Percentiles rank a stretch among this genome's conserved stretches.
Evolutionary conservation across 1,139 yeast species (phyloP).

Genomic region (Nakaseomyces glabratus): DNA sequence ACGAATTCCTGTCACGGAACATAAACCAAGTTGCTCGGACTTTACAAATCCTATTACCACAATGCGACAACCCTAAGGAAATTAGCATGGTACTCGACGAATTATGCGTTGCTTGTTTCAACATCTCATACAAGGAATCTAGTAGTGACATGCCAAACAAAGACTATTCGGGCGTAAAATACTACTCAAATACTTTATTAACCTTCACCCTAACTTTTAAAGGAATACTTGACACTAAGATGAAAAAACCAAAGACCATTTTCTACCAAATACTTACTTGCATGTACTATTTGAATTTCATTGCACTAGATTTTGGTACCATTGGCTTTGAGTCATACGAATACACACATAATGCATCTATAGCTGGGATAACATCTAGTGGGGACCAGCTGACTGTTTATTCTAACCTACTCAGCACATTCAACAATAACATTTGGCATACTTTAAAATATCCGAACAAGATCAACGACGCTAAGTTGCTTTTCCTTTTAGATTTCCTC

Average conservation of each 20-base stretch:
- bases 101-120: slow-evolving; percentile 10
- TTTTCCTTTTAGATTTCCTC: slow-evolving; percentile 22
- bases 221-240: slow-evolving; percentile 14
- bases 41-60: slow-evolving; percentile 6
- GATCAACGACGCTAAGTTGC: slow-evolving; percentile 18
- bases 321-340: slow-evolving; percentile 26
- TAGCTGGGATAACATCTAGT: not conserved
- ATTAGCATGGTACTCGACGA: slow-evolving; percentile 8
- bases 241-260: slow-evolving; percentile 10
- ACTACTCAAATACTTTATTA: slow-evolving; percentile 18
- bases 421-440: slow-evolving; percentile 12
- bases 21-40: slow-evolving; percentile 6
- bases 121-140: slow-evolving; percentile 15
- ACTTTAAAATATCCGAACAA: slow-evolving; percentile 12
- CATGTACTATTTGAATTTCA: slow-evolving; percentile 21
- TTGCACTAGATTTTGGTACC: slow-evolving; percentile 24
- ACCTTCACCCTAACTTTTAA: slow-evolving; percentile 18
- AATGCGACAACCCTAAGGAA: slow-evolving; percentile 6
- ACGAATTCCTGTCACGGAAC: slow-evolving; percentile 2
- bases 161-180: slow-evolving; percentile 13
- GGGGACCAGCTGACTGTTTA: slow-evolving; percentile 7
- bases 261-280: slow-evolving; percentile 15
- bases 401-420: slow-evolving; percentile 4
- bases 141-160: slow-evolving; percentile 11
- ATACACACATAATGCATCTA: slow-evolving; percentile 16